Base-by-base conservation (phyloP, 352 stramenopile genomes). In the Globisporangium megalacanthum region DNA sequence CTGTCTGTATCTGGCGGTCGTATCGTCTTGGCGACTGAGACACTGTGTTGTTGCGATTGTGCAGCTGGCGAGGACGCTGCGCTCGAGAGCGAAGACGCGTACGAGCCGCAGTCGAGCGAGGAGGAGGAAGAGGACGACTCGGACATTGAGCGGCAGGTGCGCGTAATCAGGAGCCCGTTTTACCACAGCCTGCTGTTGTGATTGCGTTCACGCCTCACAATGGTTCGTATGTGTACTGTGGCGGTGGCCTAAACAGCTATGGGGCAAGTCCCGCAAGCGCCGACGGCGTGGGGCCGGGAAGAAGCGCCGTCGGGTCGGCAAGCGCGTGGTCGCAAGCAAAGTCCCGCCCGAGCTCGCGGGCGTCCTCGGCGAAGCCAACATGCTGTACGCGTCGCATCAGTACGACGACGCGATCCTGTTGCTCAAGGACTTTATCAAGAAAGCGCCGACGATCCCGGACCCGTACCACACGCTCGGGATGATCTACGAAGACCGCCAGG, bases 381-480 rank as follows among this genome's bases (percentile, higher is more conserved):
- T 92, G 75, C 53, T 91, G 48, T 94, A 93, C 64, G 82, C 81
- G n/a, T 92, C 83, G 13, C 82, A 92, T 44, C 82, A 94, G 53
- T 91, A 93, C 52, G 81, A 92, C 36, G 75, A 92, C 35, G 85
- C 85, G 4, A 92, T 94, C 54, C 41, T 72, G 20, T 37, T 93
- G 61, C 68, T 95, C 1, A 94, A 94, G 57, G 84, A 94, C 52
- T 94, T 94, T 53, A 92, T 94, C 58, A 94, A 94, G 67, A 92
- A 92, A 60, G 84, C 84, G 14, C 84, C 84, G 62, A 94, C 82
- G 1, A 91, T 94, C 49, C 84, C 84, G 1, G 84, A 94, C 53
- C 84, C 84, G 47, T 95, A 95, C 49, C 83, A 95, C 49, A 95
- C 85, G 8, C 63, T 95, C 6, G 83, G 83, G 11, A 89, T 95